Evolutionary conservation across 305 asterid species (phyloP), one percentile per base, ranked within the genome.

Genomic region (Lippia alba): DNA sequence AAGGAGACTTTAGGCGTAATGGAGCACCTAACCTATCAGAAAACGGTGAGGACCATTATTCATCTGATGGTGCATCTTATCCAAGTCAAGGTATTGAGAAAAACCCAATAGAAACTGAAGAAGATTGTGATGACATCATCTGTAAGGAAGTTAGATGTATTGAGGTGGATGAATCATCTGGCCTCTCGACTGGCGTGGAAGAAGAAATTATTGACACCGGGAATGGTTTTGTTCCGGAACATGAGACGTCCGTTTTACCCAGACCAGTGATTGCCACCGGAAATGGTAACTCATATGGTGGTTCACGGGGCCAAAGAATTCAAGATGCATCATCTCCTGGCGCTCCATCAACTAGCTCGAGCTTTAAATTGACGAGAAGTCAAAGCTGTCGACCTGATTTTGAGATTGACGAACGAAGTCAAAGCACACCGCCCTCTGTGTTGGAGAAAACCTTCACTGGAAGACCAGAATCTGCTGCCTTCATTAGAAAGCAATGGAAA

Each of bases 141-240:
- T 87, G 91, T 78, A 90, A 89, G 80, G 97, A 89, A 77, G 97
- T 87, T 71, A 81, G 80, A 71, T 90, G 96, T 76, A 76, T 87
- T 67, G 96, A 90, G 83, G 69, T 72, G 49, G 91, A 75, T 53
- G 83, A 73, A 61, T 76, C 89, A 34, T 12, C 73, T 68, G 70
- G 53, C 57, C 53, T 64, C 64, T 78, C 81, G 19, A 76, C 70
- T 65, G 69, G 71, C n/a, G 83, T 64, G 66, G 76, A 73, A 24
- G 84, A 71, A 71, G 84, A 74, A 72, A 72, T 79, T 57, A 64
- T 57, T 55, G 78, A 76, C 53, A 65, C 83, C 54, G 54, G 53
- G 19, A 74, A 69, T 78, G 79, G 73, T 48, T 75, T 56, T 59
- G 49, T 45, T 32, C 71, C 67, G 64, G 76, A 78, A 63, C 84